Conservation (phyloP, 139 green algal species). For the Pseudopediastrum boryanum region DNA sequence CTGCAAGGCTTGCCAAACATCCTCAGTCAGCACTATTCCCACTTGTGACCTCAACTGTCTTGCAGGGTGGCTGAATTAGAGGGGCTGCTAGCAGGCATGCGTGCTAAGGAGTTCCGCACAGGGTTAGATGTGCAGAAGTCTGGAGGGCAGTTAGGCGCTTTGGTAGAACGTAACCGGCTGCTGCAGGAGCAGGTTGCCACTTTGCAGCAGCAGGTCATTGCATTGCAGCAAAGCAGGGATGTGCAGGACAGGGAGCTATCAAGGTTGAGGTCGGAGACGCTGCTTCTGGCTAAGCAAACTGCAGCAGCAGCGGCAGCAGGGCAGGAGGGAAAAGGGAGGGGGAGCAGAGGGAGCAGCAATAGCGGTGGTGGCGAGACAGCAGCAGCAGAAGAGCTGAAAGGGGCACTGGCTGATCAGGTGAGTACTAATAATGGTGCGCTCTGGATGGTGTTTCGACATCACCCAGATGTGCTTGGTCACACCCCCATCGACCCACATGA, state of each 20-base stretch:
- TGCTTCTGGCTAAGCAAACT: conserved; percentile 43
- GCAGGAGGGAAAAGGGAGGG: neutral
- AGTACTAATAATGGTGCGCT: neutral
- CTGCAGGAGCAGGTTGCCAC: conserved; percentile 60
- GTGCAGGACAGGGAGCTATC: conserved; percentile 49
- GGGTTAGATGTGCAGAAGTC: conserved; percentile 44
- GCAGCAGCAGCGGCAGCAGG: conserved; percentile 16
- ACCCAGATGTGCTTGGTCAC: neutral
- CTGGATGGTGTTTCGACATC: neutral
- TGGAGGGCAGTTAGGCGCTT: conserved; percentile 44
- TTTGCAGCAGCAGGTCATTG: conserved; percentile 55
- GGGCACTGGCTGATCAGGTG: neutral
- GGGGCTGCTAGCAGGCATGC: conserved; percentile 65
- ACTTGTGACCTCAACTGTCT: neutral
- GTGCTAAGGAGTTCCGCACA: conserved; percentile 61
- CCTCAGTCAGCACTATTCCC: too few species aligned
- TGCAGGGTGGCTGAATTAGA: conserved; percentile 67
- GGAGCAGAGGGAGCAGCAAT: conserved; percentile 12
- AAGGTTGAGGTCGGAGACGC: conserved; percentile 40
- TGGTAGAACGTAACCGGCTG: conserved; percentile 49
- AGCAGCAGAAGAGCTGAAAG: neutral
- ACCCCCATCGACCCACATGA: neutral
- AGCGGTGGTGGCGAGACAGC: neutral
- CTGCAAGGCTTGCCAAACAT: too few species aligned
- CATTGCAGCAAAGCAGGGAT: conserved; percentile 43